A percentile compares a stretch with the other conserved stretches of the same genome.
phyloP scores from a whole-genome alignment of 2,329 filamentous ascomycete species.

The Sporothrix schenckii region DNA sequence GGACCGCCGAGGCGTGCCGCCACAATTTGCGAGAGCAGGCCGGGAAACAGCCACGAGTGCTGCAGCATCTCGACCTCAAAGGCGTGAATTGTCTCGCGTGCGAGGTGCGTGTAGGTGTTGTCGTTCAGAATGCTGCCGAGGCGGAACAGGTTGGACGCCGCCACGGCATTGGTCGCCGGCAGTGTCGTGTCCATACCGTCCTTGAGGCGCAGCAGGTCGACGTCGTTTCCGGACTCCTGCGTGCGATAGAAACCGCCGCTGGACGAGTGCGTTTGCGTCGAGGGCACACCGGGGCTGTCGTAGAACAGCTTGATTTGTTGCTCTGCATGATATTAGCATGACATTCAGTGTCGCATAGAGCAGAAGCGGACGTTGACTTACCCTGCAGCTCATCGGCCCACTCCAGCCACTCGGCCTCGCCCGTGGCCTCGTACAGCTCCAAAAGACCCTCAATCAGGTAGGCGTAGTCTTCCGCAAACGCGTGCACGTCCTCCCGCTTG shows the following conservation, averaged over 20 bases:
- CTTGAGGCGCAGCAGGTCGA: conserved; percentile 81
- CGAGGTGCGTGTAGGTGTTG: conserved; percentile 60
- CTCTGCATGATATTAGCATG: conserved; percentile 49
- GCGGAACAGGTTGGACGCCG: conserved; percentile 84
- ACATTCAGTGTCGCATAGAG: conserved; percentile 31
- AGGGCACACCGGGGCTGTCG: conserved; percentile 53
- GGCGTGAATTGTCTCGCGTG: conserved; percentile 74
- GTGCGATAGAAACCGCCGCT: conserved; percentile 76
- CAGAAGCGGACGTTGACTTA: conserved; percentile 44
- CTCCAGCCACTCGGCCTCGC: conserved; percentile 69
- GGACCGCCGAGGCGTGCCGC: conserved; percentile 70
- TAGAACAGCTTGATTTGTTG: conserved; percentile 78
- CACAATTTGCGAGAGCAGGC: conserved; percentile 75
- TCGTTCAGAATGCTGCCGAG: conserved; percentile 60
- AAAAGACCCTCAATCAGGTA: conserved; percentile 82
- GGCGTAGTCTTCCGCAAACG: conserved; percentile 93
- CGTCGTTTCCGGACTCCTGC: conserved; percentile 45
- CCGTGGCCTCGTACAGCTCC: conserved; percentile 81
- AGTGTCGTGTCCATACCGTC: conserved; percentile 93
- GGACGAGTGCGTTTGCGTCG: conserved; percentile 45
- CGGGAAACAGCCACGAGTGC: conserved; percentile 88
- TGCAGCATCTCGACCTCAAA: conserved; percentile 92
- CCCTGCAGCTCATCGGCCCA: conserved; percentile 83
- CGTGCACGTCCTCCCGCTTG: conserved; percentile 64
- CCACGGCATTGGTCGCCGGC: conserved; percentile 85